Evolutionary conservation across 768 basidiomycete genomes (phyloP).

Genomic region (Pluteus cervinus): DNA sequence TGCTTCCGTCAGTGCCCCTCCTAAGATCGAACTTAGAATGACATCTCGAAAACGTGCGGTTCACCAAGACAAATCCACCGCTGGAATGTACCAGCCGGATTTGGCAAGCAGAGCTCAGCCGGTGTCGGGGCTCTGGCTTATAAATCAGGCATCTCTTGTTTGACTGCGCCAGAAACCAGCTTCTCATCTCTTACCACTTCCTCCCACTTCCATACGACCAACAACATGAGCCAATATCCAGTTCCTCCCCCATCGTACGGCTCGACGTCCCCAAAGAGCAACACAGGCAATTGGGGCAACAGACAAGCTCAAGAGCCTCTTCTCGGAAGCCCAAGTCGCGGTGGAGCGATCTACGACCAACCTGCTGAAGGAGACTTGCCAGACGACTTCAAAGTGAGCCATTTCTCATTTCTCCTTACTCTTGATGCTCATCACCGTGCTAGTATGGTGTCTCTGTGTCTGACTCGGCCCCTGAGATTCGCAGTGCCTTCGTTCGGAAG

Average conservation of each 20-base stretch:
- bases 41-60: no score
- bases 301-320: slow-evolving; percentile 46
- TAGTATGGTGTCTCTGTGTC: slow-evolving; percentile 80
- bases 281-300: slow-evolving; percentile 23
- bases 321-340: slow-evolving; percentile 40
- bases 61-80: no score
- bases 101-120: no score
- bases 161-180: no score
- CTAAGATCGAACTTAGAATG: no score
- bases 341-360: slow-evolving; percentile 66
- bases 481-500: slow-evolving; percentile 85
- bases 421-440: neutral
- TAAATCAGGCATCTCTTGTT: no score
- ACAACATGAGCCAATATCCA: slow-evolving; percentile 58
- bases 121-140: no score
- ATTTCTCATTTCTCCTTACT: neutral
- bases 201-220: slow-evolving; percentile 11
- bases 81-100: no score
- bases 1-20: no score
- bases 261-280: slow-evolving; percentile 28
- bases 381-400: slow-evolving; percentile 86
- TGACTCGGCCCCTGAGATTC: slow-evolving; percentile 72
- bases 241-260: slow-evolving; percentile 59
- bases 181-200: no score
- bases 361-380: slow-evolving; percentile 70